Evolutionary conservation across 2,329 filamentous ascomycete genomes (phyloP), one percentile per base, ranked within the genome.

Genomic region (Neofusicoccum sp.): DNA sequence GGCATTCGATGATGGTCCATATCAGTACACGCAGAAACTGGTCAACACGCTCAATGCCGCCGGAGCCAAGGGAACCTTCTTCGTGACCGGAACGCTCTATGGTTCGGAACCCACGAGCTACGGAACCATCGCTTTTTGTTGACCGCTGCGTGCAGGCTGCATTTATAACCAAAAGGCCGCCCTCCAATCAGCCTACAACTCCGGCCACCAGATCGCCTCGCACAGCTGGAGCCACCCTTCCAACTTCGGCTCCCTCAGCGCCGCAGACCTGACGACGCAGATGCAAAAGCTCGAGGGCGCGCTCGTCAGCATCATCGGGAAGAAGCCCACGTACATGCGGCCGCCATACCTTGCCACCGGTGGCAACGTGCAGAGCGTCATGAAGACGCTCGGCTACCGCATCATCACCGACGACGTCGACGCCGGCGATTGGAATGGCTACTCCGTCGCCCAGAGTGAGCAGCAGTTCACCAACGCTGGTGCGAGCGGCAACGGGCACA

Each of bases 251-350:
- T 69, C 67, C 20, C 45, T 74, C 51, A 71, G 69, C 1, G 58
- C 66, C 14, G 60, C 62, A 24, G 70, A 71, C 43, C 63, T 74
- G 1, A 73, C 67, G 3, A 63, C 61, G 7, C 67, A 74, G 62
- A 74, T 74, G 72, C 62, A 65, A 30, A 65, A 66, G 43, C 64
- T 74, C 9, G 72, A 74, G 51, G 66, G 65, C n/a, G 72, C 72
- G 2, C 65, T 73, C 34, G 64, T 70, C 61, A 73, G 71, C 65
- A 73, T 74, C 61, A 73, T 73, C 57, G 71, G 72, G 61, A 66
- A 68, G 16, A 72, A 72, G 61, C 71, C 72, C 3, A 74, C 72
- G 0, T 74, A 74, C 65, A 73, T 73, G 72, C 71, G 72, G 0
- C 71, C 71, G 1, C 72, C 72, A 0, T 73, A 74, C 60, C 70